A percentile compares a stretch with the other conserved stretches of the same genome.
Conservation (phyloP, 1,284 basidiomycete genomes). For the Ustilago nuda region DNA sequence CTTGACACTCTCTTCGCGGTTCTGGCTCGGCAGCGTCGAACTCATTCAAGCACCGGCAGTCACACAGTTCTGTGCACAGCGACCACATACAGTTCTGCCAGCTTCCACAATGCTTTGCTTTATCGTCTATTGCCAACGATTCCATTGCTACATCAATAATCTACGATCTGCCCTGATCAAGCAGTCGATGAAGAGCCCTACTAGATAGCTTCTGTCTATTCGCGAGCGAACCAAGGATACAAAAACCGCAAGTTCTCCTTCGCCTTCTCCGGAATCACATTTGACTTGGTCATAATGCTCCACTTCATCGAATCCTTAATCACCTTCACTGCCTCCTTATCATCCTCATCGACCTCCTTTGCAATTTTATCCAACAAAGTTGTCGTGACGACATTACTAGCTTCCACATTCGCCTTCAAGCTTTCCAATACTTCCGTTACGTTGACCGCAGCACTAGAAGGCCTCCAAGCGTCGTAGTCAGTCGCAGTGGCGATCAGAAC, state of each 20-base stretch:
- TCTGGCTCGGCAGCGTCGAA: too few species aligned
- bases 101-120: too few species aligned
- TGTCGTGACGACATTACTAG: slow-evolving; percentile 78
- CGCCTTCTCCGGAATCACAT: slow-evolving; percentile 77
- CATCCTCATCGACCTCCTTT: slow-evolving; percentile 53
- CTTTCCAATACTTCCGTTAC: slow-evolving; percentile 89
- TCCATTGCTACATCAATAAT: too few species aligned
- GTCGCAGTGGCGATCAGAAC: slow-evolving; percentile 67
- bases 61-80: too few species aligned
- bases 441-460: slow-evolving; percentile 82
- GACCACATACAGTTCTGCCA: too few species aligned
- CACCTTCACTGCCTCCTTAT: slow-evolving; percentile 43
- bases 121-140: too few species aligned
- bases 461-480: slow-evolving; percentile 74
- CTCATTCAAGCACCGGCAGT: too few species aligned
- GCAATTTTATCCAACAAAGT: slow-evolving; percentile 83
- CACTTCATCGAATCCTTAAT: slow-evolving; percentile 61
- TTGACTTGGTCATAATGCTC: slow-evolving; percentile 80
- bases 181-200: not conserved
- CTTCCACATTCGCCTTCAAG: slow-evolving; percentile 84
- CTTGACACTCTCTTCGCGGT: not conserved
- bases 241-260: slow-evolving; percentile 81
- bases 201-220: slow-evolving; percentile 9
- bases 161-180: too few species aligned
- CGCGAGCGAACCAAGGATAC: slow-evolving; percentile 71